Conservation (phyloP, 345 rosid species). For the Aquilaria sinensis region DNA sequence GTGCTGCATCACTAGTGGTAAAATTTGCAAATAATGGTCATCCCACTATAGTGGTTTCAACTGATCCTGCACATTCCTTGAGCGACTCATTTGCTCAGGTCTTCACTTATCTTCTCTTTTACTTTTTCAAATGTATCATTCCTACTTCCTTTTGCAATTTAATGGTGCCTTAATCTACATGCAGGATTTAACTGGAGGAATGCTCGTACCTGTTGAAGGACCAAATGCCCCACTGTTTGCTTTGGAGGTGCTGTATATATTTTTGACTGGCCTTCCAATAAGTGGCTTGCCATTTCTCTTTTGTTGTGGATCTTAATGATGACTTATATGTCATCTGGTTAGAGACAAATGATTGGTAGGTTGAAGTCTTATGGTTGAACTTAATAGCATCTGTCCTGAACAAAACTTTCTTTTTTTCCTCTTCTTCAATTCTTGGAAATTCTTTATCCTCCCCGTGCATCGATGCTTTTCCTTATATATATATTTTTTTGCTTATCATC, state of each 20-base stretch:
- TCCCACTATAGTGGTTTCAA: conserved; percentile 95
- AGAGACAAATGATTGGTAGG: not conserved
- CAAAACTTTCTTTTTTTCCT: not conserved
- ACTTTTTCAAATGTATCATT: conserved; percentile 8
- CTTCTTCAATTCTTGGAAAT: not conserved
- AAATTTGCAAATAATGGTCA: conserved; percentile 94
- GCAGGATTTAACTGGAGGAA: conserved; percentile 92
- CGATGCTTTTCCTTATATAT: not conserved
- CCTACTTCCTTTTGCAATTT: conserved; percentile 1
- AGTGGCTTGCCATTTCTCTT: not conserved
- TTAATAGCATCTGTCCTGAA: not conserved
- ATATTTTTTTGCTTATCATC: conserved; percentile 6
- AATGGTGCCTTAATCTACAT: conserved; percentile 6
- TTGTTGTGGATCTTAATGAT: not conserved
- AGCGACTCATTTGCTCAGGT: conserved; percentile 99
- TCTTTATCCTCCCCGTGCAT: not conserved
- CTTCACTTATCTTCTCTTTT: conserved; percentile 9
- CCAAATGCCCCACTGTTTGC: conserved; percentile 92
- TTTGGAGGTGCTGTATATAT: conserved; percentile 56
- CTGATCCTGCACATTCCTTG: conserved; percentile 97
- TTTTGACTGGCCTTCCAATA: not conserved
- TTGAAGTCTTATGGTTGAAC: not conserved
- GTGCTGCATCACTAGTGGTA: conserved; percentile 98
- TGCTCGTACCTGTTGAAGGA: conserved; percentile 83
- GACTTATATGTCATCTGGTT: not conserved